Evolutionary conservation across 495 filamentous ascomycete genomes (phyloP), one percentile per base, ranked within the genome.

Genomic region (Penicillium alfredii): DNA sequence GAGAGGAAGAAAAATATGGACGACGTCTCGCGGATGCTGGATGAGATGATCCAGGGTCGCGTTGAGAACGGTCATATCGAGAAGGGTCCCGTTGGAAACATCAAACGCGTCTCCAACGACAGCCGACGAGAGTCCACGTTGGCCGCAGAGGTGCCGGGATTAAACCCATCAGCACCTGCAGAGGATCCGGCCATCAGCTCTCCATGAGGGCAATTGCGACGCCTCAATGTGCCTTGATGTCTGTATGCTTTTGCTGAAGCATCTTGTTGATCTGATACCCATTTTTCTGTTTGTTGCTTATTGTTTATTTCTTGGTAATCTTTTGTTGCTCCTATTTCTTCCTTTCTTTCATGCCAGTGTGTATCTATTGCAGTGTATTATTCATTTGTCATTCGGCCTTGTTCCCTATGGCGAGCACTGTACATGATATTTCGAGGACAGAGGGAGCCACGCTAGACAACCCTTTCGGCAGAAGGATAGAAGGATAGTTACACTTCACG

Each of bases 11-110:
- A 75, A 68, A 82, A 84, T 40, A 80, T 89, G 29, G 86, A 92
- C 45, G 87, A 94, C 58, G 84, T 94, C 73, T 92, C 84, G 35
- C 73, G 78, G 30, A 86, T 95, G 63, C 73, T 95, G 19, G 88
- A 95, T 45, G 84, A 92, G 58, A 95, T 95, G 88, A 92, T 95
- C 40, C 84, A 86, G 57, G 82, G 87, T 52, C 78, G 83, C 13
- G 82, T 89, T 33, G 83, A 88, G 44, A 71, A 69, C 18, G 82
- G 82, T 10, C 72, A 80, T 30, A 47, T 82, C 26, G 64, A 82
- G 17, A 74, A 80, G 36, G 71, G 77, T 27, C 58, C 61, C 20
- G 67, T 77, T 32, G 78, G 78, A 9, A 74, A 72, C 39, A 64
- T 80, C 22, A 50, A 47, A 26, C 63, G 68, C 17, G 36, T 78